A percentile compares a stretch with the other conserved stretches of the same genome.
Evolutionary conservation across 257 asterid genomes (phyloP).

Genomic region (Lavandula angustifolia): DNA sequence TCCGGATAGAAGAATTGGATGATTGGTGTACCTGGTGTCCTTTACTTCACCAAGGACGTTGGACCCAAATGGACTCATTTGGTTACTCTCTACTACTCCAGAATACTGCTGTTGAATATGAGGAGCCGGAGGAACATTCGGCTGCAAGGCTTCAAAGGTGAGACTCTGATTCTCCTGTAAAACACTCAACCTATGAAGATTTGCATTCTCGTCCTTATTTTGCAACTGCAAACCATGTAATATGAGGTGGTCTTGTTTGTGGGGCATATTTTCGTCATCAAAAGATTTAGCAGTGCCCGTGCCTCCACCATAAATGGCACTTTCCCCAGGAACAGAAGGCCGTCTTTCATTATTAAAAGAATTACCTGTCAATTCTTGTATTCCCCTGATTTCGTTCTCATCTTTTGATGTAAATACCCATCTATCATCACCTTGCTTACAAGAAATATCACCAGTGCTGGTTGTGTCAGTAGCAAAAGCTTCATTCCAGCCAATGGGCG

Average conservation of each 20-base stretch:
- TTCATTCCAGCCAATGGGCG: constrained; percentile 47
- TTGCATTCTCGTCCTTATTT: constrained; percentile 34
- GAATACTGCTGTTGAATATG: constrained; percentile 39
- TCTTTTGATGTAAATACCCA: constrained; percentile 33
- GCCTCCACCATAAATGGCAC: constrained; percentile 37
- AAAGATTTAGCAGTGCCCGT: constrained; percentile 36
- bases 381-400: constrained; percentile 40
- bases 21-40: constrained; percentile 36
- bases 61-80: constrained; percentile 38
- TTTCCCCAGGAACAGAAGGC: constrained; percentile 32
- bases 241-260: constrained; percentile 33
- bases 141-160: constrained; percentile 28
- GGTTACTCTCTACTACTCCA: constrained; percentile 29
- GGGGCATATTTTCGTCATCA: constrained; percentile 30
- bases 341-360: constrained; percentile 35
- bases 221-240: constrained; percentile 38
- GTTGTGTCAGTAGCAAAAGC: constrained; percentile 31
- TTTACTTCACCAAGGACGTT: constrained; percentile 38
- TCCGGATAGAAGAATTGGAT: constrained; percentile 41
- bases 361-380: constrained; percentile 31
- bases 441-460: constrained; percentile 27
- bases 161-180: constrained; percentile 35
- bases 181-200: constrained; percentile 36
- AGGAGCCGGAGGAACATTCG: constrained; percentile 40
- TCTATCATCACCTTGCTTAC: constrained; percentile 40